Base-by-base conservation (phyloP, 2,329 filamentous ascomycete genomes). In the Septoria linicola region DNA sequence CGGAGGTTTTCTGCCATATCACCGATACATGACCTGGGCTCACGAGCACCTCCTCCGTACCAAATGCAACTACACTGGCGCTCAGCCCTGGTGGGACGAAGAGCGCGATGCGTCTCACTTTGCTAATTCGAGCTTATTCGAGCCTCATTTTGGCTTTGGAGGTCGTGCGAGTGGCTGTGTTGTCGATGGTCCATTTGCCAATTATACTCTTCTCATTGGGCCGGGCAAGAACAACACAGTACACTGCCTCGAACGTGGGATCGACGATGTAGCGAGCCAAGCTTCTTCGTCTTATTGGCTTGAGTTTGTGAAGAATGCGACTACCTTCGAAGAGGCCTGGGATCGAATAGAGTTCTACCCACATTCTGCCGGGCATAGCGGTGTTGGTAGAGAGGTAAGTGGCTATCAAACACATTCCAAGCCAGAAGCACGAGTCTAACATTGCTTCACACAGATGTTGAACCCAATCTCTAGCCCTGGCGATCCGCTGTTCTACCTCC, bases 41-140 rank as follows among this genome's bases (percentile, higher is more conserved):
- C 73, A 73, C 52, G 72, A 75, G 46, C 62, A 70, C 41, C 68
- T 69, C 2, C 63, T 75, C 1, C 63, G 61, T 10, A 58, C 68
- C 6, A 71, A 74, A 52, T 75, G 73, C 42, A 70, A 70, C 32
- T 75, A 73, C 51, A 68, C 58, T 4, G 72, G 71, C 42, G 44
- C 32, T 11, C 34, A 47, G 21, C 44, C 44, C 2, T 47, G 19
- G 13, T 40, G 44, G 44, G 44, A 47, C 8, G 32, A 39, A 47
- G 23, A 25, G n/a, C 44, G 32, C 8, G 44, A 47, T 25, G 32
- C 34, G 17, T n/a, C 27, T 1, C 19, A 47, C 17, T 47, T 39
- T 25, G 34, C 20, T 8, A 37, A 39, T 11, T 47, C 44, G 7
- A 40, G 3, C 7, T 8, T 47, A 10, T 39, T 47, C 32, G 44